Evolutionary conservation across 371 early-diverging fungal genomes (phyloP), one percentile per base, ranked within the genome.

Genomic region (Mortierella sp.): DNA sequence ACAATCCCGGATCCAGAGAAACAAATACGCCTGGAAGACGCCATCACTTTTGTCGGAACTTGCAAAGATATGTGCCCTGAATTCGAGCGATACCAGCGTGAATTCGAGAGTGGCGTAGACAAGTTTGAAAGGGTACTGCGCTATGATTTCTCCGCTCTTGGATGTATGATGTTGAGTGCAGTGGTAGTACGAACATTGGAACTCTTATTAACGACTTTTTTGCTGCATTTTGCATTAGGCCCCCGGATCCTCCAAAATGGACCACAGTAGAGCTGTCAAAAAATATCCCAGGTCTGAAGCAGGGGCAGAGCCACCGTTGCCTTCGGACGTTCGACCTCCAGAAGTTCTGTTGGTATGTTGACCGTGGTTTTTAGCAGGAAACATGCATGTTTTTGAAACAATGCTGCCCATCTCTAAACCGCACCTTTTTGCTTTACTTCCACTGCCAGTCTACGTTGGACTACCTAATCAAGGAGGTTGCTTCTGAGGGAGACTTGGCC

Each of bases 241-340:
- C 64, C 86, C 85, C 5, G 90, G 90, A 74, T 93, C 88, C 52
- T 88, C 80, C 24, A 71, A 31, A 77, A 91, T 85, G 19, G 96
- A 98, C 75, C 94, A 92, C 41, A 63, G 77, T 0, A 86, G 85
- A 50, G 90, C 94, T 1, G 96, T 99, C 3, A 99, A 98, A 85
- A 89, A 93, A 14, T 98, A 93, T 70, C 90, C 93, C 22, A 89
- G 98, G 70, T 92, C 97, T 1, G 95, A 96, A 4, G 97, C 99
- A 2, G 99, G 97, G 10, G 93, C 91, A 71, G 93, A 93, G n/a
- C 92, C 93, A 71, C 93, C 95, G 0, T 85, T 97, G 40, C 97
- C 97, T 0, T 95, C 94, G 45, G 98, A 98, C 85, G 94, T 99
- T 44, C 92, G 98, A 29, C 94, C 98, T 45, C 94, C 98, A 0